phyloP scores from a whole-genome alignment of 2,329 filamentous ascomycete species.

The Didymella pomorum region DNA sequence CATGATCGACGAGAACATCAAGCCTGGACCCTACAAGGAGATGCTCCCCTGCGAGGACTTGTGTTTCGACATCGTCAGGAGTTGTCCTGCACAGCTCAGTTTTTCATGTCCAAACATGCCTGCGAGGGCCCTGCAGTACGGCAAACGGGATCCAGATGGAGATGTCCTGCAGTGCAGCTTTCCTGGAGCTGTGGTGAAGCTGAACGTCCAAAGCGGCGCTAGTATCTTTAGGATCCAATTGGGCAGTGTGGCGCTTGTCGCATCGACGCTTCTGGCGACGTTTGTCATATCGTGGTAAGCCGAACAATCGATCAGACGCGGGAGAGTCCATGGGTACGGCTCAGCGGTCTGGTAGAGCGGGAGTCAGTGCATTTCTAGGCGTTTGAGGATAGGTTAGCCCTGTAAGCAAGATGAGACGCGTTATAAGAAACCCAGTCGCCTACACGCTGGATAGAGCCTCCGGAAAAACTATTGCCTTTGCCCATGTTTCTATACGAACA shows the following conservation, averaged over 20 bases:
- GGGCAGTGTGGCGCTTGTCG: conserved; percentile 20
- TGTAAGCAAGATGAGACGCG: conserved; percentile 13
- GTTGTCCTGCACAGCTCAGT: conserved; percentile 77
- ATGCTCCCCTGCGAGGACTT: conserved; percentile 86
- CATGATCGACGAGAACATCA: conserved; percentile 73
- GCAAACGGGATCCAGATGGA: conserved; percentile 26
- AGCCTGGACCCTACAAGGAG: conserved; percentile 92
- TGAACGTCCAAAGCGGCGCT: conserved; percentile 40
- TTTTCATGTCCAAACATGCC: conserved; percentile 73
- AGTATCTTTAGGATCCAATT: neutral
- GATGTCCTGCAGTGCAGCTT: conserved; percentile 50
- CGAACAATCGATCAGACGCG: neutral
- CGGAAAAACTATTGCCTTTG: conserved; percentile 7
- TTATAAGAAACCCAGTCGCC: conserved; percentile 2
- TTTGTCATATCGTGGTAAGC: conserved; percentile 16
- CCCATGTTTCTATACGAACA: conserved; percentile 10
- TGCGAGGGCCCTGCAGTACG: conserved; percentile 35
- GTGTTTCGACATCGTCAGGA: conserved; percentile 85
- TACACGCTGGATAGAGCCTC: conserved; percentile 5
- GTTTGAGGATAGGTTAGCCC: conserved; percentile 8
- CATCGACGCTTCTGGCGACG: conserved; percentile 15
- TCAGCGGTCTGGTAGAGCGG: conserved; percentile 6
- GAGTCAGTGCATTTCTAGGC: conserved; percentile 18
- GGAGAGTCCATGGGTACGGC: conserved; percentile 7
- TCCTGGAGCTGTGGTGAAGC: conserved; percentile 51